Evolutionary conservation across 2,329 filamentous ascomycete species (phyloP).

Genomic region (Pezicula rhizophila): DNA sequence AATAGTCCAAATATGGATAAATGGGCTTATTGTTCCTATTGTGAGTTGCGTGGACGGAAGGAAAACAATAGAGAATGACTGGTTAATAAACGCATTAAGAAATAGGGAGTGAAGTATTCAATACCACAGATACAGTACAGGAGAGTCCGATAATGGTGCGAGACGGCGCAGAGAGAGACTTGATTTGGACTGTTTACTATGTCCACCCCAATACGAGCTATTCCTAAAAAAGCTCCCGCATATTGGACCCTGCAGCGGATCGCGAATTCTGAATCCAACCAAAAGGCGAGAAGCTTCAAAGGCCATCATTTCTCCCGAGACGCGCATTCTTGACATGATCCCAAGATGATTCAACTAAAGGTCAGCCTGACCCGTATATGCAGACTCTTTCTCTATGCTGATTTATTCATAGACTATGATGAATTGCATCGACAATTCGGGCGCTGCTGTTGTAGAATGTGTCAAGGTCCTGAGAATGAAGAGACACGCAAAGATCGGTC

Average conservation of each 20-base stretch:
- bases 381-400: neutral
- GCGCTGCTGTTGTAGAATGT: constrained; percentile 94
- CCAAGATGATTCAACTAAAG: constrained; percentile 90
- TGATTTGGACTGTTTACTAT: neutral
- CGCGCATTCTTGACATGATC: constrained; percentile 15
- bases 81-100: too few relatives aligned
- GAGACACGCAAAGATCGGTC: constrained; percentile 82
- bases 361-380: constrained; percentile 31
- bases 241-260: neutral
- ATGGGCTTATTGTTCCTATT: too few relatives aligned
- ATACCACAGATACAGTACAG: too few relatives aligned
- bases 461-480: constrained; percentile 90
- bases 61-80: too few relatives aligned
- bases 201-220: neutral
- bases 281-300: constrained; percentile 3
- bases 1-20: too few relatives aligned
- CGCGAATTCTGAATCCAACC: neutral
- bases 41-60: too few relatives aligned
- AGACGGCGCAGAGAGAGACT: neutral
- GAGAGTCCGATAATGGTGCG: too few relatives aligned
- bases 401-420: constrained; percentile 51
- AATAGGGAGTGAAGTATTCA: too few relatives aligned
- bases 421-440: constrained; percentile 98
- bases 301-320: neutral
- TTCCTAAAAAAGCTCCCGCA: neutral